Percentiles rank a stretch among this genome's conserved stretches.
Evolutionary conservation across 2,329 filamentous ascomycete genomes (phyloP).

Genomic region (Paecilomyces niveus): DNA sequence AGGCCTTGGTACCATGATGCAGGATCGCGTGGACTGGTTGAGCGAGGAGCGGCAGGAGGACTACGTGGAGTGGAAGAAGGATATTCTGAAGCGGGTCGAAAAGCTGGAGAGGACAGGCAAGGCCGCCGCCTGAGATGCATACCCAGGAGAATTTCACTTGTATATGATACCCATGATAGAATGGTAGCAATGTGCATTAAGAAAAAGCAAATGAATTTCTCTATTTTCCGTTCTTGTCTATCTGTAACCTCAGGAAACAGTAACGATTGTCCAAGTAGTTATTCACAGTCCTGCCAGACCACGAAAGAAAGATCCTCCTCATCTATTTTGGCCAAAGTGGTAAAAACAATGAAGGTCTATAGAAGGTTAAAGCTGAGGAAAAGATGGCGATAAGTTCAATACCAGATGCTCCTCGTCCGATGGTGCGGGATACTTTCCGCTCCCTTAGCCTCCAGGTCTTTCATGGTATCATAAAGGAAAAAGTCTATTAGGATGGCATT

Average conservation of each 20-base stretch:
- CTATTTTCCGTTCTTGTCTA: neutral
- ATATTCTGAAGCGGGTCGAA: conserved; percentile 32
- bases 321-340: neutral
- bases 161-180: conserved; percentile 1
- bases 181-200: neutral
- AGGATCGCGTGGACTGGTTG: conserved; percentile 40
- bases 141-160: neutral
- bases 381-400: conserved; percentile 42
- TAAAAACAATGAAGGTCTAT: neutral
- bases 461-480: conserved; percentile 92
- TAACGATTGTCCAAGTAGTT: neutral
- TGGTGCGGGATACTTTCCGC: conserved; percentile 64
- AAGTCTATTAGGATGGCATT: conserved; percentile 97
- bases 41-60: conserved; percentile 37
- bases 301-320: neutral
- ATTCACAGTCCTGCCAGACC: neutral
- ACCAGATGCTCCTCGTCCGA: conserved; percentile 90
- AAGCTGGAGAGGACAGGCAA: conserved; percentile 17
- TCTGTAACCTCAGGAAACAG: neutral
- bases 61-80: conserved; percentile 38
- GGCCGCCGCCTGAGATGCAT: neutral
- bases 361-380: neutral
- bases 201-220: neutral
- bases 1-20: conserved; percentile 46
- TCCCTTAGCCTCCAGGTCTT: conserved; percentile 64